Base-by-base conservation (phyloP, 192 early-diverging fungal genomes). In the Coemansia javaensis region DNA sequence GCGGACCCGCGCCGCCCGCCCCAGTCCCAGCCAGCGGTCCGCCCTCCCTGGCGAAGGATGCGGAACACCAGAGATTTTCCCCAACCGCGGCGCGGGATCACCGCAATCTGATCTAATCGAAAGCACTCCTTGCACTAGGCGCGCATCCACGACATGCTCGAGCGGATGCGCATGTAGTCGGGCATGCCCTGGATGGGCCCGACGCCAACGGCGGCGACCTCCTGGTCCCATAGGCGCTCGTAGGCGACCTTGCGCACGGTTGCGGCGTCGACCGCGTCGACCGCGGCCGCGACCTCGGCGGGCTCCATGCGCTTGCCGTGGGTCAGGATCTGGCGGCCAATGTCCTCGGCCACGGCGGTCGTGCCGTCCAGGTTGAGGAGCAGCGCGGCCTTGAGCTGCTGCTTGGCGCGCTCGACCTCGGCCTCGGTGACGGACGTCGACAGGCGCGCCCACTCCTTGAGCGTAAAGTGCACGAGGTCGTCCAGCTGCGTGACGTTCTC, bases 361-460 rank as follows among this genome's bases (percentile, higher is more conserved):
- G 88, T 93, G 31, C 95, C 94, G 61, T 98, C 94, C 32, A 98
- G 79, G 53, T 83, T 75, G 36, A 97, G 82, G 16, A 98, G 77
- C 32, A 98, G 81, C 20, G 84, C 81, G 4, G 94, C 93, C 81
- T 97, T 98, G 59, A 98, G 85, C 78, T 97, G 93, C 78, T 96
- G 92, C 82, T 97, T 97, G 59, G 95, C 95, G 57, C 93, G 85
- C 77, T 91, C 89, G 16, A 98, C 90, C 75, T 97, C 95, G 42
- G 81, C 82, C 51, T 89, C 84, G 16, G 90, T 89, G 47, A 96
- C 85, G 6, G 78, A 82, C 33, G 82, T 85, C 53, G 84, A 85
- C 44, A 98, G 82, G 44, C 95, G 84, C 46, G 81, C 81, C 89
- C 92, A 96, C 79, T 98, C 95, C 63, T 89, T 86, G 56, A 91